Evolutionary conservation across 768 basidiomycete species (phyloP), one percentile per base, ranked within the genome.

Genomic region (Phanerochaete carnosa): DNA sequence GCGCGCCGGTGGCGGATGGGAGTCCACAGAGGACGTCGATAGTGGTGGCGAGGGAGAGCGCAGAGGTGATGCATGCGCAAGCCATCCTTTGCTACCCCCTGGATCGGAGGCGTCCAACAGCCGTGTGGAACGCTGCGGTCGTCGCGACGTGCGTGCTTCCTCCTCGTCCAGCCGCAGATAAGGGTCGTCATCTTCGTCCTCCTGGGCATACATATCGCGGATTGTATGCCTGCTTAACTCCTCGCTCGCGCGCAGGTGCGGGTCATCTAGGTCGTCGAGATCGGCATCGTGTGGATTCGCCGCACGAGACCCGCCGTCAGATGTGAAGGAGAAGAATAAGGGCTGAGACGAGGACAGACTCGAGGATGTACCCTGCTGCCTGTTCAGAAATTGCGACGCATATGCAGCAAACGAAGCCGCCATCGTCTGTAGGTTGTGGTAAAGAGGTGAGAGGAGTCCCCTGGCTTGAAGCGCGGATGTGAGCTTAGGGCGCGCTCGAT

Each of bases 281-380:
- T 87, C 83, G 37, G 73, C 72, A 60, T 79, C 76, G 64, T 76
- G 72, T 62, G 76, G 72, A 68, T 78, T 74, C 61, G 80, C 83
- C 65, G 76, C 74, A 71, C 82, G 80, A 61, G 79, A 85, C 57
- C 81, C 88, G 57, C 86, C 80, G 75, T 90, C 89, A 63, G 90
- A 90, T 47, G 87, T 87, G 73, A 93, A 92, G 22, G 91, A 93
- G 80, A 90, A 94, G 80, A 94, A 94, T 73, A 94, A 83, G 57
- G 92, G 91, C 74, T 91, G 90, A 37, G 77, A 79, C 39, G 85
- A 86, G 23, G 84, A 80, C 67, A 83, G 75, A 65, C 81, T 83
- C 37, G 83, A 77, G 59, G 71, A 67, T 29, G 64, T 69, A 58
- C 78, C 76, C 60, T 75, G 80, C 67, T 84, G 85, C 65, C 82